Percentiles rank a stretch among this genome's conserved stretches.
phyloP scores from a whole-genome alignment of 164 flowering plant species.

The Annona cherimola region DNA sequence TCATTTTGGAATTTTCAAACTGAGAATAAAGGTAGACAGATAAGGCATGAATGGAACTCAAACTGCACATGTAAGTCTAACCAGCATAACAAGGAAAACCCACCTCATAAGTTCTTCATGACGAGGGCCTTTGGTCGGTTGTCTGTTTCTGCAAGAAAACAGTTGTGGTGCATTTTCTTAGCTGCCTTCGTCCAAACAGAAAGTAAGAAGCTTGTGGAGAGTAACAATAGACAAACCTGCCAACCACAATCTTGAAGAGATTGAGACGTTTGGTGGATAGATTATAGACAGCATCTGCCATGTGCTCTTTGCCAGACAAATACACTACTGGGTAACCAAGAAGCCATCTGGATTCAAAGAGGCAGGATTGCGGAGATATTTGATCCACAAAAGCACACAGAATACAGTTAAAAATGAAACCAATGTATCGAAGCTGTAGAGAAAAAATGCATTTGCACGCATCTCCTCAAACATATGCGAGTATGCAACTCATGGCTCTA shows the following conservation, averaged over 20 bases:
- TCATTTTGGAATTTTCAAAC: background rate
- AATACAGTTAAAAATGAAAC: no score
- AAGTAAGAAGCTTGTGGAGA: background rate
- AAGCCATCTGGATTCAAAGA: slow-evolving; percentile 62
- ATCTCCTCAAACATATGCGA: no score
- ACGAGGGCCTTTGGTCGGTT: slow-evolving; percentile 25
- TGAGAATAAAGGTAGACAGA: background rate
- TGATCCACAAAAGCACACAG: background rate
- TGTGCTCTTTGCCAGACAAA: slow-evolving; percentile 61
- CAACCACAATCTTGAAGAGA: slow-evolving; percentile 46
- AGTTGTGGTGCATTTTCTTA: background rate
- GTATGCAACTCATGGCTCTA: no score
- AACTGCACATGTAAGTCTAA: background rate
- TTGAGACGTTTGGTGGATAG: slow-evolving; percentile 75
- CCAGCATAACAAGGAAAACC: background rate
- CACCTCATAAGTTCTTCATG: slow-evolving; percentile 77
- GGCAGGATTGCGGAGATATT: background rate
- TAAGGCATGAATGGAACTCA: background rate
- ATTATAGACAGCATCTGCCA: slow-evolving; percentile 62
- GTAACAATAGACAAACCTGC: slow-evolving; percentile 44
- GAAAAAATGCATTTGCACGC: no score
- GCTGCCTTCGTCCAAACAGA: background rate
- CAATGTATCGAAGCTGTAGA: no score
- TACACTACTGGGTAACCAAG: slow-evolving; percentile 89
- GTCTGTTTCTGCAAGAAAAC: slow-evolving; percentile 35